Conservation (phyloP, 23 red algal genomes). For the Pyropia haitanensis region DNA sequence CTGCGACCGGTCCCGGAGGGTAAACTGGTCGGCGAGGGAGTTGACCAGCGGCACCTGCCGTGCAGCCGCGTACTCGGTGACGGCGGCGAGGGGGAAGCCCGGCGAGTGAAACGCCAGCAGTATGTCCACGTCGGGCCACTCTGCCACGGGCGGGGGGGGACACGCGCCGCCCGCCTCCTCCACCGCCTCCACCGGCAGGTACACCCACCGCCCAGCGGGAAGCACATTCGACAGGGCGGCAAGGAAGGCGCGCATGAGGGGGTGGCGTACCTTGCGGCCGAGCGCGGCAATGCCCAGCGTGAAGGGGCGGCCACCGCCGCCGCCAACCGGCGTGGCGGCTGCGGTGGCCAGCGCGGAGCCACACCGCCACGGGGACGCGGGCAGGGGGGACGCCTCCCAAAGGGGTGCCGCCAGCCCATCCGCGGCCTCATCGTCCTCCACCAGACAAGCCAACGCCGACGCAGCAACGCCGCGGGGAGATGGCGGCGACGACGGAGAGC, state of each 20-base stretch:
- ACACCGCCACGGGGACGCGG: too few relatives aligned
- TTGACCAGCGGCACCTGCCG: slow-evolving; percentile 61
- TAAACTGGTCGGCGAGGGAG: slow-evolving; percentile 41
- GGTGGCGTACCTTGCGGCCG: slow-evolving; percentile 21
- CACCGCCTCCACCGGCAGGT: background rate
- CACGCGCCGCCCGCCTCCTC: slow-evolving; percentile 14
- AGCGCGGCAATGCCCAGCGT: slow-evolving; percentile 25
- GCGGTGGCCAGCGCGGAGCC: too few relatives aligned
- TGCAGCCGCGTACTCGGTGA: slow-evolving; percentile 55
- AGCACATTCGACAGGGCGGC: slow-evolving; percentile 7
- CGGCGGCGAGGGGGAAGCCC: slow-evolving; percentile 66
- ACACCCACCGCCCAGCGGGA: background rate
- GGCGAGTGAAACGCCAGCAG: slow-evolving; percentile 69
- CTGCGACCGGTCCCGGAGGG: slow-evolving; percentile 42
- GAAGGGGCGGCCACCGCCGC: background rate
- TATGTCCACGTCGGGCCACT: slow-evolving; percentile 67
- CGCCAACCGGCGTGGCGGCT: too few relatives aligned
- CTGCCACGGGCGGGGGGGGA: slow-evolving; percentile 8
- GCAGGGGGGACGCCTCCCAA: too few relatives aligned
- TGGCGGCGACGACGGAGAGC: too few relatives aligned
- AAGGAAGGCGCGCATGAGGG: slow-evolving; percentile 34
- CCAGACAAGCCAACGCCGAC: too few relatives aligned
- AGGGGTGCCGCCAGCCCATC: too few relatives aligned
- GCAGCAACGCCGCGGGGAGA: too few relatives aligned
- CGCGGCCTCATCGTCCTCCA: too few relatives aligned